Base-by-base conservation (phyloP, 768 basidiomycete species). In the Mycena polygramma region DNA sequence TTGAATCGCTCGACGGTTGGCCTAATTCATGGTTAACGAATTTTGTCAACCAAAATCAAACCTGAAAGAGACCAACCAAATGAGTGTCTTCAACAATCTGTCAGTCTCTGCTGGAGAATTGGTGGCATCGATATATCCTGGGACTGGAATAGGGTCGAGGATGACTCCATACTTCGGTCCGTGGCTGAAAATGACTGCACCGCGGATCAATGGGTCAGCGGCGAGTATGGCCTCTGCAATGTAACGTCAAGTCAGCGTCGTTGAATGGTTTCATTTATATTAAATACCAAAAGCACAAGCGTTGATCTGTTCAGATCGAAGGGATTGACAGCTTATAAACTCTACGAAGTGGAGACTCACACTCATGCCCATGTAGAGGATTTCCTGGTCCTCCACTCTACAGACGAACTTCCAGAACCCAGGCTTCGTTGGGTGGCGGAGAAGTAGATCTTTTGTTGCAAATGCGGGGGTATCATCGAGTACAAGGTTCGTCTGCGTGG, bases 331-430 rank as follows among this genome's bases (percentile, higher is more conserved):
- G 57, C 41, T 10, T 30, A 13, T 8, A 8, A n/a, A 30, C 26
- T 20, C 7, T 46, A 30, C 2, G 30, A 2, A 30, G 30, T 30
- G 2, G 17, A 14, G 6, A 48, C 19, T 13, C 46, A 62, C 60
- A 48, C 51, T 62, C 60, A 62, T 60, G 20, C 48, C 60, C 11
- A 11, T 37, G 5, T 20, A 24, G 11, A 62, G 46, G 14, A 36
- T 36, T 37, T 35, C 37, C 20, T 62, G 60, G 24, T 62, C 60
- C 13, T 62, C 60, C 49, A 51, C 39, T 51, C 60, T 30, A 17
- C 60, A 35, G 37, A 51, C 49, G 22, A 22, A 62, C n/a, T 62
- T 62, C 60, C 60, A 62, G 48, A 62, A 62, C n/a, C 48, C 60
- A 11, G 48, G 20, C 36, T 62, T 49, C 22, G 36, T n/a, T 6